Percentiles rank a stretch among this genome's conserved stretches.
These are phyloP conservation scores for Acer campestre DNA, from an alignment of 345 rosid species.

Conservation along the genomic window DNA sequence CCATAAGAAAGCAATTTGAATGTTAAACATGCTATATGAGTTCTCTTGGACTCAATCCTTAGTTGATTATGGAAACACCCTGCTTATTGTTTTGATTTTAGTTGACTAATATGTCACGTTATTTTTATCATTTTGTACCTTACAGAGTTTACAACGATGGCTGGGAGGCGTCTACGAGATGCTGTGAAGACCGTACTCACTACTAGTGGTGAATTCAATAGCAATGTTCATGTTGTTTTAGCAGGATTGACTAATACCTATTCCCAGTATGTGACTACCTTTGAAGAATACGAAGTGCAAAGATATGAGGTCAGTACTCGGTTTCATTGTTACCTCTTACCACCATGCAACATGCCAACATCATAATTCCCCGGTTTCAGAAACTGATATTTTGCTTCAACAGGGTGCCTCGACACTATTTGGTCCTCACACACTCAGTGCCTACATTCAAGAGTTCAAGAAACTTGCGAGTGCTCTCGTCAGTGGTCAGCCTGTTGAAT, in stretches of 20 bases:
- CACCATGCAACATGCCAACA: neutral
- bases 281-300: conserved; percentile 91
- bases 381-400: conserved; percentile 16
- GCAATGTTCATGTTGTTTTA: conserved; percentile 72
- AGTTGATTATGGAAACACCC: neutral
- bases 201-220: conserved; percentile 47
- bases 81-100: neutral
- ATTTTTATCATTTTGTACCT: conserved; percentile 16
- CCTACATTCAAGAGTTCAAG: conserved; percentile 90
- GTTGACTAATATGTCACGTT: neutral
- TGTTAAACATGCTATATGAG: neutral
- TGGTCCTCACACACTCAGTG: conserved; percentile 90
- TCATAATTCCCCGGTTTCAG: neutral
- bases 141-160: conserved; percentile 97
- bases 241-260: conserved; percentile 95
- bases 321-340: neutral
- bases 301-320: conserved; percentile 80
- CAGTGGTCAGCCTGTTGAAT: conserved; percentile 49
- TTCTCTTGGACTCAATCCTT: neutral
- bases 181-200: conserved; percentile 75
- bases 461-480: conserved; percentile 71
- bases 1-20: neutral
- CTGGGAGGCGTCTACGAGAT: conserved; percentile 98
- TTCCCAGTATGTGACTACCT: conserved; percentile 90
- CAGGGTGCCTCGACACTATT: conserved; percentile 95